phyloP scores from a whole-genome alignment of 306 rosid species.

The Cajanus cajan region DNA sequence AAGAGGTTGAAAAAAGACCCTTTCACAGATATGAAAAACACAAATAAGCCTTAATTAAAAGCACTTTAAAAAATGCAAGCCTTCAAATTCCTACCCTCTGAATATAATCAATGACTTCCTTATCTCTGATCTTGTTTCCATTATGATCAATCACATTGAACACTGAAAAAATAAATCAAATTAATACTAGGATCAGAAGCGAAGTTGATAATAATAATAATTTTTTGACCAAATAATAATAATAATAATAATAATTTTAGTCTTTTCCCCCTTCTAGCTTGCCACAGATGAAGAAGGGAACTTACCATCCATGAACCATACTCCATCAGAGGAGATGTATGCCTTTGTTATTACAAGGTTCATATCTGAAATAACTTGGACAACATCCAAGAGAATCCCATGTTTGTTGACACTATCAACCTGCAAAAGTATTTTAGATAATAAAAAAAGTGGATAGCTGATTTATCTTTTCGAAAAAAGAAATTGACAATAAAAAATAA shows the following conservation, averaged over 20 bases:
- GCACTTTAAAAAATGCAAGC: background rate
- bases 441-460: background rate
- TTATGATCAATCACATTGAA: constrained; percentile 74
- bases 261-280: too few relatives aligned
- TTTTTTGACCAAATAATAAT: background rate
- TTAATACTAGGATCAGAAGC: constrained; percentile 12
- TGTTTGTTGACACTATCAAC: constrained; percentile 93
- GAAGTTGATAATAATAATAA: background rate
- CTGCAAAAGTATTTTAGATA: constrained; percentile 39
- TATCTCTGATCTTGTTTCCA: constrained; percentile 84
- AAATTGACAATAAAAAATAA: background rate
- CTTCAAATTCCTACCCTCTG: constrained; percentile 61
- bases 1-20: background rate
- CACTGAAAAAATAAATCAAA: constrained; percentile 53
- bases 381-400: constrained; percentile 86
- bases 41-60: constrained; percentile 22
- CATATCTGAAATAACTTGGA: constrained; percentile 87
- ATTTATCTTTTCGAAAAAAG: background rate
- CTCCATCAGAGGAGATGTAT: constrained; percentile 88
- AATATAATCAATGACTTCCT: constrained; percentile 72
- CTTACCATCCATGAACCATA: constrained; percentile 98
- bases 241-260: background rate
- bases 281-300: constrained; percentile 12
- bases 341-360: constrained; percentile 82
- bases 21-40: constrained; percentile 23